Percentiles rank a stretch among this genome's conserved stretches.
phyloP scores from a whole-genome alignment of 371 early-diverging fungal genomes.

The Circinella umbellata region DNA sequence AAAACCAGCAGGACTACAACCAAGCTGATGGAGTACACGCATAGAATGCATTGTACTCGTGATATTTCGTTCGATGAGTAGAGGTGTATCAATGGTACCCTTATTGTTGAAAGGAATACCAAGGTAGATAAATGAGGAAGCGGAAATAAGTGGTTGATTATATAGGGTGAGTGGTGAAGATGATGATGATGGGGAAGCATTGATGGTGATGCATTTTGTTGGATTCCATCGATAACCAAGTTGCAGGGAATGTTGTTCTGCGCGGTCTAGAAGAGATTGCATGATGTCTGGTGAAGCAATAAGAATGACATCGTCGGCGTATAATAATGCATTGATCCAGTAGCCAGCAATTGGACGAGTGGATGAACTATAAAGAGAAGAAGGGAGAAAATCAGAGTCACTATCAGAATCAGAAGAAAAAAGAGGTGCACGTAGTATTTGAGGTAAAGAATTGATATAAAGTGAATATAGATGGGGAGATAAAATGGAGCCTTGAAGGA shows the following conservation, averaged over 20 bases:
- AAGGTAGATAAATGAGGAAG: background rate
- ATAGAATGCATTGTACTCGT: too few species aligned
- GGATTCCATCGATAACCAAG: conserved; percentile 27
- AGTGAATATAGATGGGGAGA: too few species aligned
- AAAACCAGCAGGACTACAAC: conserved; percentile 2
- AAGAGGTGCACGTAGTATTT: background rate
- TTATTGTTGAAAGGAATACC: conserved; percentile 13
- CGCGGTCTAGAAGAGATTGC: conserved; percentile 5
- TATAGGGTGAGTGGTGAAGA: background rate
- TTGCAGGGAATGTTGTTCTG: conserved; percentile 2
- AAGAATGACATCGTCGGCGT: conserved; percentile 27
- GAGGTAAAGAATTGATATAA: too few species aligned
- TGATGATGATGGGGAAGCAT: background rate
- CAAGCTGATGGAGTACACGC: background rate
- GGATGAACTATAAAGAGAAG: background rate
- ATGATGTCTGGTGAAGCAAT: conserved; percentile 12
- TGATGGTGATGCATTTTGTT: conserved; percentile 17
- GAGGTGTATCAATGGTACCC: background rate
- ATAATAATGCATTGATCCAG: conserved; percentile 5
- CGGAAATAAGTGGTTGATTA: background rate
- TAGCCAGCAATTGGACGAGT: background rate
- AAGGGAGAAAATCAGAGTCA: too few species aligned
- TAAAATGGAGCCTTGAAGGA: too few species aligned
- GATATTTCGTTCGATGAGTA: background rate
- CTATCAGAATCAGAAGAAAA: too few species aligned